These are phyloP conservation scores for Alternaria arborescens DNA, from an alignment of 2,329 filamentous ascomycete genomes.

Conservation along the genomic window DNA sequence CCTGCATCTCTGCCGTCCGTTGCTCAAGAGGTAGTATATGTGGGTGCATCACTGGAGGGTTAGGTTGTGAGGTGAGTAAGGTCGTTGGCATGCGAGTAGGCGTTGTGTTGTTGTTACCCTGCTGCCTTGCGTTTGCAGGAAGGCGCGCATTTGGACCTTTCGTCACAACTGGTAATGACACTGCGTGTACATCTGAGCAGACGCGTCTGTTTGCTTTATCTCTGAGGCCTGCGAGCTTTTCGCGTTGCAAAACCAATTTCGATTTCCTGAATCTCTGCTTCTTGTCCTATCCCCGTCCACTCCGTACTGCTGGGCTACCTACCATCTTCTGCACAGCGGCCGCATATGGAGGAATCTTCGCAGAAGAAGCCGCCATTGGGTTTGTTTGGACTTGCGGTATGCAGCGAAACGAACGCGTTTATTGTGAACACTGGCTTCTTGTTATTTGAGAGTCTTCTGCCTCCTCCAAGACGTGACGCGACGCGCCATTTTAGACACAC, in stretches of 20 bases:
- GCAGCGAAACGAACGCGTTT: no score
- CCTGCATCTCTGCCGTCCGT: neutral
- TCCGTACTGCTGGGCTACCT: no score
- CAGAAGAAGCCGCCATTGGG: neutral
- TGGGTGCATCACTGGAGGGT: neutral
- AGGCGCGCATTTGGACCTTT: neutral
- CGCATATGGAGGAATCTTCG: no score
- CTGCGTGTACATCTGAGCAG: neutral
- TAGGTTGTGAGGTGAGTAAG: neutral
- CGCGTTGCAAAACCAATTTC: neutral
- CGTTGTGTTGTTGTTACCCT: neutral
- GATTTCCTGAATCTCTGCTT: neutral
- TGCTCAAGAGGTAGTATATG: neutral
- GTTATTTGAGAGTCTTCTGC: no score
- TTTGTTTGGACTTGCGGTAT: neutral
- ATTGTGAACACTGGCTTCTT: neutral
- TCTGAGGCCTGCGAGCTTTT: neutral
- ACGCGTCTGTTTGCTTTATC: neutral
- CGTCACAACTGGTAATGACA: neutral
- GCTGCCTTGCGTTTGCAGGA: neutral
- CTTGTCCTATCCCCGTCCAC: neutral
- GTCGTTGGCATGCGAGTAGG: neutral
- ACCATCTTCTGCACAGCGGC: neutral
- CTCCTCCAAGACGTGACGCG: neutral
- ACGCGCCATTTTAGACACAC: neutral